Base-by-base conservation (phyloP, 441 rosid species). In the Erodium texanum region DNA sequence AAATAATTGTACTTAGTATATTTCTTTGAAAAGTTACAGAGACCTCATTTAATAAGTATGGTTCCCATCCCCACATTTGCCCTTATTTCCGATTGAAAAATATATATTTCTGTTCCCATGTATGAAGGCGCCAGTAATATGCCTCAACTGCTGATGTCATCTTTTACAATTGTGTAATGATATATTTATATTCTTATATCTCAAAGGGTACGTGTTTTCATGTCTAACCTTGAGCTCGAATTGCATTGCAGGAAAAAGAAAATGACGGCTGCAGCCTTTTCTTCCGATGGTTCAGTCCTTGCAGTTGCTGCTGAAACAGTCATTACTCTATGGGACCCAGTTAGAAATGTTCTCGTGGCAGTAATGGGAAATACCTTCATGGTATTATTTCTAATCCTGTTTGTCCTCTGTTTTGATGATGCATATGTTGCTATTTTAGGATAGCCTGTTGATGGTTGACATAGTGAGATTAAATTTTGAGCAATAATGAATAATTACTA, bases 241-340 rank as follows among this genome's bases (percentile, higher is more conserved):
- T 61, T 61, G 64, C 41, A 56, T 78, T 77, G 74, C 85, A 95
- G 99, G 71, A 95, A 84, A 76, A 90, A 76, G 80, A 92, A 93
- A 24, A 84, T 90, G 96, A 90, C 95, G 16, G 97, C 98, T 70
- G 98, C 96, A 72, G 75, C 95, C 43, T 95, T 95, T 83, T 95
- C 99, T 74, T 77, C 84, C 0, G 99, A 95, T 79, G 99, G 99
- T 80, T 83, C 97, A 70, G 93, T 95, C 74, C 90, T 95, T 11
- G 98, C 98, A 59, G 91, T 92, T 84, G 97, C 97, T 0, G 98
- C 96, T 66, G 96, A 89, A 80, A 87, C 89, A 68, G 81, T 83
- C 45, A 84, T 95, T 73, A 95, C 98, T 4, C 78, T 95, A 61
- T 92, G 99, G 99, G 90, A 92, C 72, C 96, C 96, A 5, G 85